A percentile compares a stretch with the other conserved stretches of the same genome.
These are phyloP conservation scores for Rhizopogon sp. DNA, from an alignment of 768 basidiomycete species.

Conservation along the genomic window DNA sequence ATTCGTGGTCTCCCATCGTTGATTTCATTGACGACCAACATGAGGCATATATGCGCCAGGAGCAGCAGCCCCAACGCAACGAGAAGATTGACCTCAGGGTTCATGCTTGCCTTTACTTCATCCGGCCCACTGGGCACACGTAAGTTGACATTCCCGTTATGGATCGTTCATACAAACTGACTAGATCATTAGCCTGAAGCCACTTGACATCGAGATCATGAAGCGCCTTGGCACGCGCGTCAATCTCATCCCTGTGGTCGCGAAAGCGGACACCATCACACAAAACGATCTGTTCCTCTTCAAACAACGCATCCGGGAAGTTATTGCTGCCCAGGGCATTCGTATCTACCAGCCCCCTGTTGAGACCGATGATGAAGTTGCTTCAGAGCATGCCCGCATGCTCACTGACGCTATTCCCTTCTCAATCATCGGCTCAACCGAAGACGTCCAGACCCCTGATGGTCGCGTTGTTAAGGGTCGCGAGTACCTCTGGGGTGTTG, in stretches of 20 bases:
- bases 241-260: slow-evolving; percentile 95
- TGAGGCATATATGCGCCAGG: slow-evolving; percentile 94
- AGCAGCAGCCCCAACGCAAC: slow-evolving; percentile 93
- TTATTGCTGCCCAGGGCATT: slow-evolving; percentile 87
- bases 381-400: slow-evolving; percentile 82
- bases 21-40: slow-evolving; percentile 98
- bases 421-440: slow-evolving; percentile 96
- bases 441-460: slow-evolving; percentile 88
- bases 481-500: slow-evolving; percentile 99
- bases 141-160: slow-evolving; percentile 37
- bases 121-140: slow-evolving; percentile 95
- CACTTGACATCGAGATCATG: slow-evolving; percentile 99
- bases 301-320: slow-evolving; percentile 93
- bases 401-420: slow-evolving; percentile 94
- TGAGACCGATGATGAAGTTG: slow-evolving; percentile 81
- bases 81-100: slow-evolving; percentile 96
- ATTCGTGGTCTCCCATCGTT: slow-evolving; percentile 97
- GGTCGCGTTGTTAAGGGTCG: slow-evolving; percentile 94
- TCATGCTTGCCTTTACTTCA: slow-evolving; percentile 96
- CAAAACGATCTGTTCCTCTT: slow-evolving; percentile 87
- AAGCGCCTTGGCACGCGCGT: slow-evolving; percentile 97
- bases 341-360: slow-evolving; percentile 92
- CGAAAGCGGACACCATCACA: slow-evolving; percentile 96
- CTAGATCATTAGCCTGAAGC: slow-evolving; percentile 61
- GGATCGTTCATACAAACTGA: background rate